These are phyloP conservation scores for Vaccinium corymbosum DNA, from an alignment of 148 eudicot species.

Conservation along the genomic window DNA sequence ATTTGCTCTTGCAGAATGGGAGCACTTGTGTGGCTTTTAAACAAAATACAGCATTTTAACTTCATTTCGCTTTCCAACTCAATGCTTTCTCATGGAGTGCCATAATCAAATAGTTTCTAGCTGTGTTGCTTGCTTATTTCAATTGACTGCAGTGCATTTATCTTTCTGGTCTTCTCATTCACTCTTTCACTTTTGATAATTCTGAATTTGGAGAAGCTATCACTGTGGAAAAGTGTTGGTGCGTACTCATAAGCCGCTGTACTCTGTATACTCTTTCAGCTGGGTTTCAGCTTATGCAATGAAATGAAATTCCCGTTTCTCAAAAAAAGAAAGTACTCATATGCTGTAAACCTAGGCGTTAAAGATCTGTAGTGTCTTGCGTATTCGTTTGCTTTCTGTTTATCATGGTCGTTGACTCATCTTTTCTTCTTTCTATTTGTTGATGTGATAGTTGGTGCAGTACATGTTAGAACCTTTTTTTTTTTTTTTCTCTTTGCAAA, in stretches of 20 bases:
- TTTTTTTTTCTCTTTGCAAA: not conserved
- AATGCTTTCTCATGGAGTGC: not conserved
- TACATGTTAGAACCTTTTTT: not conserved
- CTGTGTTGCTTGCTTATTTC: not conserved
- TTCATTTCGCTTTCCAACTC: not conserved
- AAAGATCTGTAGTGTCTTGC: not conserved
- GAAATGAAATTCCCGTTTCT: no score
- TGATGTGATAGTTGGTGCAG: not conserved
- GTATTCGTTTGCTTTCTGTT: not conserved
- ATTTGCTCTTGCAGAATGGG: not conserved
- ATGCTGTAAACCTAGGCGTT: not conserved
- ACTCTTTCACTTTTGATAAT: not conserved
- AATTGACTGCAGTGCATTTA: not conserved
- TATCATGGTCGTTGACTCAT: not conserved
- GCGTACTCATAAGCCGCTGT: not conserved
- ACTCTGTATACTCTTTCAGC: no score
- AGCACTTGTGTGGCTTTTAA: not conserved
- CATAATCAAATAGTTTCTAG: not conserved
- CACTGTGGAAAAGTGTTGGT: not conserved
- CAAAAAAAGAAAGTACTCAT: not conserved
- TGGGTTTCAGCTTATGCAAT: no score
- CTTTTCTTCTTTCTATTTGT: not conserved
- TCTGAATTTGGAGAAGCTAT: not conserved
- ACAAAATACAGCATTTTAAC: not conserved
- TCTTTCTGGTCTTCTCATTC: not conserved